Evolutionary conservation across 176 grass and related monocot species (phyloP), one percentile per base, ranked within the genome.

Genomic region (Cenchrus americanus): DNA sequence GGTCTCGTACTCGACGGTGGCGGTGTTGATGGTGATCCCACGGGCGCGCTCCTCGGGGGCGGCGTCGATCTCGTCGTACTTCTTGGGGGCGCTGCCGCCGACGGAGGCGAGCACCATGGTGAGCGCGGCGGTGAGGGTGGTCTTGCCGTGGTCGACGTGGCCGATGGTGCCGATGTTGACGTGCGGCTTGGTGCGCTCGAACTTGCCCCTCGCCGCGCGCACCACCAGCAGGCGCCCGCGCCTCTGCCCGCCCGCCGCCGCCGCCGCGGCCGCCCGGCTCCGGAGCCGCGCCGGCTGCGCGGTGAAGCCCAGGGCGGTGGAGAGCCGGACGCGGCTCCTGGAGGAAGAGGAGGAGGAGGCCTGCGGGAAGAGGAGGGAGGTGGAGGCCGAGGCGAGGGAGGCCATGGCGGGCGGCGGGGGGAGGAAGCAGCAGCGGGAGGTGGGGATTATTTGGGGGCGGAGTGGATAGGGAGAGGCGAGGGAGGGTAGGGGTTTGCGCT

Each of bases 11-110:
- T 98, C 93, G 72, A 98, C 93, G 14, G 97, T 99, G 73, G 97
- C 97, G 66, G 97, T 99, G 91, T 99, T 99, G 86, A 99, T 99
- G 83, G 93, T 99, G 87, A 99, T 99, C 9, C 97, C 97, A 2
- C 97, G 97, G 70, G 96, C 93, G 70, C 89, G 92, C 83, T 98
- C 96, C 96, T 98, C 93, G 71, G 96, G 96, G 0, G 97, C 97
- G 0, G 93, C 97, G 75, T 99, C 97, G 77, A 99, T 99, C 91
- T 99, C 97, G 61, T 99, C 93, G 84, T 99, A 99, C 93, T 99
- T 99, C 91, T 99, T 99, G 34, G 96, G 89, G 5, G 89, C 81
- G 64, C 93, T 96, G 30, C 89, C 89, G 24, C 93, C 93, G 52
- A 99, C 80, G 52, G 86, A 88, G 41, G 91, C 91, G 60, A 99